Evolutionary conservation across 768 basidiomycete species (phyloP).

Genomic region (Agaricus subrufescens): DNA sequence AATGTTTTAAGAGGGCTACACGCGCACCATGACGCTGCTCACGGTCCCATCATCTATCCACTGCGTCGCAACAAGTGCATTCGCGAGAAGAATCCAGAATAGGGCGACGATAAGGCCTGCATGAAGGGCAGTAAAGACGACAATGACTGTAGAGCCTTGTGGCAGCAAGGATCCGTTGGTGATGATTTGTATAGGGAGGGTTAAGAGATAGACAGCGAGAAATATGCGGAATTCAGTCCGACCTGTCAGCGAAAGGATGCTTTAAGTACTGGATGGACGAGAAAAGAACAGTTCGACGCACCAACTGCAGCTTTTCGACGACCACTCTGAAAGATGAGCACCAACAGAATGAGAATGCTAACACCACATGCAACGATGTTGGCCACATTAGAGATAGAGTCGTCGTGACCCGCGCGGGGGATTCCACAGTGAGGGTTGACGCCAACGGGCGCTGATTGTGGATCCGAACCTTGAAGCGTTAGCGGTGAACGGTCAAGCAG

Average conservation of each 20-base stretch:
- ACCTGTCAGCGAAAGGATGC: conserved; percentile 25
- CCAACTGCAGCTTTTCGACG: conserved; percentile 85
- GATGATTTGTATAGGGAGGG: conserved; percentile 75
- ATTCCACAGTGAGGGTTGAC: conserved; percentile 82
- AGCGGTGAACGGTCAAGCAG: conserved; percentile 26
- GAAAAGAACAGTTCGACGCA: conserved; percentile 12
- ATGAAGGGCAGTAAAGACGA: conserved; percentile 72
- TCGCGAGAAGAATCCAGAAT: conserved; percentile 77
- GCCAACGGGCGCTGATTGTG: conserved; percentile 68
- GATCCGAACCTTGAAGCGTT: conserved; percentile 31
- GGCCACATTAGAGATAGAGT: conserved; percentile 77
- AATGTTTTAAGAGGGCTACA: not conserved
- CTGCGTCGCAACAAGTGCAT: conserved; percentile 80
- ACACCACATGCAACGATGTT: conserved; percentile 81
- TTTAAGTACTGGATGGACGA: not conserved
- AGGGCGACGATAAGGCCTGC: conserved; percentile 70
- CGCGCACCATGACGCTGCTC: conserved; percentile 58
- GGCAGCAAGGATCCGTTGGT: conserved; percentile 74
- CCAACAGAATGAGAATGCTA: conserved; percentile 55
- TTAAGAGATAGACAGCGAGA: conserved; percentile 61
- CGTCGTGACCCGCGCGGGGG: conserved; percentile 48
- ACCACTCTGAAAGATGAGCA: conserved; percentile 53
- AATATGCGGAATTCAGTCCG: conserved; percentile 70
- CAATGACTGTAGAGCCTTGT: conserved; percentile 71
- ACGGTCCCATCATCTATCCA: conserved; percentile 88